Evolutionary conservation across 441 rosid species (phyloP).

Genomic region (Syzygium syzygioides): DNA sequence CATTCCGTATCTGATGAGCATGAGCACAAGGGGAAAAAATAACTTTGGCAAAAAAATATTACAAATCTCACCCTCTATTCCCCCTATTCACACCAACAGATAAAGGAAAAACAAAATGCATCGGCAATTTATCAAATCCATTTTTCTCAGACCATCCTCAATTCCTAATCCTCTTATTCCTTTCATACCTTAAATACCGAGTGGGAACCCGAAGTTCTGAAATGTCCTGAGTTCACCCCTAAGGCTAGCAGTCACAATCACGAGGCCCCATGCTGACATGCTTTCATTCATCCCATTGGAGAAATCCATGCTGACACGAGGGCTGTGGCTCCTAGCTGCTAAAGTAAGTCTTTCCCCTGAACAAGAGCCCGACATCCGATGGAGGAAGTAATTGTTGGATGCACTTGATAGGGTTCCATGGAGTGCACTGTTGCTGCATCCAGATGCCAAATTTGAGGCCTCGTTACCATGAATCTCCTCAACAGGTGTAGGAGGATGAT

Average conservation of each 20-base stretch:
- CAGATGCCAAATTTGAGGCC: slow-evolving; percentile 33
- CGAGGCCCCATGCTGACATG: slow-evolving; percentile 77
- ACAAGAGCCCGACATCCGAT: slow-evolving; percentile 91
- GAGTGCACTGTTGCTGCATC: slow-evolving; percentile 52
- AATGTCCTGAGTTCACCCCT: slow-evolving; percentile 81
- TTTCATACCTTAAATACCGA: slow-evolving; percentile 36
- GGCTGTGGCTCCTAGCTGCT: slow-evolving; percentile 49
- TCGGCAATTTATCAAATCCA: background rate
- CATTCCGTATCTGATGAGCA: slow-evolving; percentile 30
- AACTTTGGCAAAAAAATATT: slow-evolving; percentile 33
- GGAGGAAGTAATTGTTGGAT: slow-evolving; percentile 70
- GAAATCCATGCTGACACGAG: slow-evolving; percentile 50
- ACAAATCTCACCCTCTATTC: slow-evolving; percentile 54
- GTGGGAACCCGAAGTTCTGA: slow-evolving; percentile 92
- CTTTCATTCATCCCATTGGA: slow-evolving; percentile 37
- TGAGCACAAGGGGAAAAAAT: slow-evolving; percentile 30
- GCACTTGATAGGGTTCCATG: slow-evolving; percentile 83
- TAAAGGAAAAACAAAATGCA: background rate
- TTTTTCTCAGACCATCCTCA: background rate
- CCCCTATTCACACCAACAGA: slow-evolving; percentile 39
- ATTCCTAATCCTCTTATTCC: background rate
- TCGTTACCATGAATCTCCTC: slow-evolving; percentile 37
- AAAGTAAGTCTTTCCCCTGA: slow-evolving; percentile 72
- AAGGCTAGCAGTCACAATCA: slow-evolving; percentile 86
- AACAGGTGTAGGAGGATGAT: slow-evolving; percentile 87